phyloP scores from a whole-genome alignment of 2,329 filamentous ascomycete species.

The Aspergillus pseudoviridinutans region DNA sequence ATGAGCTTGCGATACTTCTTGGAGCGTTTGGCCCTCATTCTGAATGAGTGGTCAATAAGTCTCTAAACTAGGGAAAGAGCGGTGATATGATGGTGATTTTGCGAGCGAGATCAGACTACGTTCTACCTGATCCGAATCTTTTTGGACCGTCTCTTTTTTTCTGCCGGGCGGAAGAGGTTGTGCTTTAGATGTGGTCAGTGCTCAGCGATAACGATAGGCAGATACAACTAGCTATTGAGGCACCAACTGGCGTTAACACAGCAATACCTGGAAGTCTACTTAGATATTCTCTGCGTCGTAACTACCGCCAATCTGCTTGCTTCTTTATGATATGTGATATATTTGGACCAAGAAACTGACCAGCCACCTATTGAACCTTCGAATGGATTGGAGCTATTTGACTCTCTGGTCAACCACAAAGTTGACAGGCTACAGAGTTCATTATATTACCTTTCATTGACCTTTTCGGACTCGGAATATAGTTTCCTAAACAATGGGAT shows the following conservation, averaged over 20 bases:
- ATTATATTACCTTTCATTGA: not conserved
- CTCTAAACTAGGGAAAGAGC: slow-evolving; percentile 4
- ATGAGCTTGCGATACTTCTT: slow-evolving; percentile 88
- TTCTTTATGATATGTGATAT: not conserved
- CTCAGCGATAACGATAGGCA: slow-evolving; percentile 1
- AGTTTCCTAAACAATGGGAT: not conserved
- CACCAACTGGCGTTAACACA: not conserved
- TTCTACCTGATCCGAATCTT: slow-evolving; percentile 23
- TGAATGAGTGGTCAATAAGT: slow-evolving; percentile 28
- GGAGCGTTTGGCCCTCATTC: slow-evolving; percentile 64
- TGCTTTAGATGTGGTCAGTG: slow-evolving; percentile 25
- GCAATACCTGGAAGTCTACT: not conserved
- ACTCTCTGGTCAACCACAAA: not conserved
- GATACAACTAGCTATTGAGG: no score
- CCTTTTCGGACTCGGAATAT: not conserved
- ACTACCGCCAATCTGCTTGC: not conserved
- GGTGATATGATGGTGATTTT: slow-evolving; percentile 5
- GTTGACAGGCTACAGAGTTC: not conserved
- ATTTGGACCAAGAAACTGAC: not conserved
- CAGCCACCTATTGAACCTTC: not conserved
- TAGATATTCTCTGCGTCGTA: not conserved
- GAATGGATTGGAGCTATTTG: not conserved
- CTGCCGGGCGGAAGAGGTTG: slow-evolving; percentile 29
- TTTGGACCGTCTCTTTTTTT: slow-evolving; percentile 22
- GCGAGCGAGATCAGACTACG: slow-evolving; percentile 6